Percentiles rank a stretch among this genome's conserved stretches.
These are phyloP conservation scores for Candida saitoana DNA, from an alignment of 805 yeast genomes.

Conservation along the genomic window DNA sequence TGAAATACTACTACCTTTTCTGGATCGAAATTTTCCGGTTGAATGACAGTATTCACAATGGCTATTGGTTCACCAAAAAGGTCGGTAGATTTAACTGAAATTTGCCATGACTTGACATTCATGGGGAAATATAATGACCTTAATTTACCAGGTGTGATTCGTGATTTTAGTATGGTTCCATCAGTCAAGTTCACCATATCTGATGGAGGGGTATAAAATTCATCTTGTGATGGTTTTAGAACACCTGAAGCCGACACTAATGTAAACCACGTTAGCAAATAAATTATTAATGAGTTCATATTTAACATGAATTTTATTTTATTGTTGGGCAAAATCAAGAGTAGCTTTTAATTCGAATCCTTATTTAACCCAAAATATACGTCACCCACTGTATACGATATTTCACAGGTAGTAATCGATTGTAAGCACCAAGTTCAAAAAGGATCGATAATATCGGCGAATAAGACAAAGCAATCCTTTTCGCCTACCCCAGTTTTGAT, in stretches of 20 bases:
- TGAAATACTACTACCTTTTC: conserved; percentile 18
- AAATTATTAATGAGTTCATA: neutral
- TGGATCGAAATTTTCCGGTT: conserved; percentile 20
- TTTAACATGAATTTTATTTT: too few species aligned
- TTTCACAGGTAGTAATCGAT: too few species aligned
- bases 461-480: too few species aligned
- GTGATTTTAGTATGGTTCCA: conserved; percentile 23
- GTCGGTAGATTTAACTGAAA: conserved; percentile 11
- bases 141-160: conserved; percentile 18
- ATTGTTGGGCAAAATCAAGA: neutral
- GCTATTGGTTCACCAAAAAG: conserved; percentile 13
- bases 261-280: neutral
- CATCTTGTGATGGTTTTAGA: conserved; percentile 16
- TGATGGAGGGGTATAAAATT: conserved; percentile 21
- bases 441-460: too few species aligned
- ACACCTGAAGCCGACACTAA: conserved; percentile 5
- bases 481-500: neutral
- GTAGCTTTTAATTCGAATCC: neutral
- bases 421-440: too few species aligned
- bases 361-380: neutral
- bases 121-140: conserved; percentile 16
- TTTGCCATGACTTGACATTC: conserved; percentile 14
- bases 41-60: conserved; percentile 16
- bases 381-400: too few species aligned
- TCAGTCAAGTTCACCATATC: conserved; percentile 15